Conservation (phyloP, 2,329 filamentous ascomycete genomes). For the Penicillium sp. region DNA sequence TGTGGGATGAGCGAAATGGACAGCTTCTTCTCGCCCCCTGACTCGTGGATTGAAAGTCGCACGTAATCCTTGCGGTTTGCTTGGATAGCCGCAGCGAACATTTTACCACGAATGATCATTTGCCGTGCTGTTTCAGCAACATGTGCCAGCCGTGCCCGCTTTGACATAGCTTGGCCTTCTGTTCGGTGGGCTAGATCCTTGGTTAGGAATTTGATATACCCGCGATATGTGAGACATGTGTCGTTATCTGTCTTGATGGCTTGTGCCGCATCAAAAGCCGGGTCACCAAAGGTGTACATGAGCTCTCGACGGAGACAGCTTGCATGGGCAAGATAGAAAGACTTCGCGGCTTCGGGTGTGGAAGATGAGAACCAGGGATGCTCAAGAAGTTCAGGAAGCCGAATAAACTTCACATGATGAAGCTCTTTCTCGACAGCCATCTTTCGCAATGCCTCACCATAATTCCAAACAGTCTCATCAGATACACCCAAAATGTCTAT, state of each 20-base stretch:
- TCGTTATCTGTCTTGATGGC: constrained; percentile 32
- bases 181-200: constrained; percentile 28
- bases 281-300: constrained; percentile 28
- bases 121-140: constrained; percentile 25
- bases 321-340: constrained; percentile 28
- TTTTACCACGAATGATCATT: constrained; percentile 31
- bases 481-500: constrained; percentile 46
- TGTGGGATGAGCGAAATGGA: constrained; percentile 31
- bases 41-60: constrained; percentile 33
- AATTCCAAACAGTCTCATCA: constrained; percentile 46
- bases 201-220: constrained; percentile 32
- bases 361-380: constrained; percentile 24
- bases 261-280: constrained; percentile 25
- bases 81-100: constrained; percentile 31
- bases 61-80: constrained; percentile 31
- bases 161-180: constrained; percentile 13
- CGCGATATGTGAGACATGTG: constrained; percentile 31
- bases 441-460: constrained; percentile 39
- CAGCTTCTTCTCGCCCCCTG: constrained; percentile 28
- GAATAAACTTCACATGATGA: constrained; percentile 38
- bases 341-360: constrained; percentile 24
- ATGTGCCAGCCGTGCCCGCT: constrained; percentile 19
- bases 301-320: constrained; percentile 28
- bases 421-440: constrained; percentile 38
- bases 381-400: constrained; percentile 40